A percentile compares a stretch with the other conserved stretches of the same genome.
Evolutionary conservation across 2,329 filamentous ascomycete species (phyloP).

Genomic region (Emericellopsis cladophorae): DNA sequence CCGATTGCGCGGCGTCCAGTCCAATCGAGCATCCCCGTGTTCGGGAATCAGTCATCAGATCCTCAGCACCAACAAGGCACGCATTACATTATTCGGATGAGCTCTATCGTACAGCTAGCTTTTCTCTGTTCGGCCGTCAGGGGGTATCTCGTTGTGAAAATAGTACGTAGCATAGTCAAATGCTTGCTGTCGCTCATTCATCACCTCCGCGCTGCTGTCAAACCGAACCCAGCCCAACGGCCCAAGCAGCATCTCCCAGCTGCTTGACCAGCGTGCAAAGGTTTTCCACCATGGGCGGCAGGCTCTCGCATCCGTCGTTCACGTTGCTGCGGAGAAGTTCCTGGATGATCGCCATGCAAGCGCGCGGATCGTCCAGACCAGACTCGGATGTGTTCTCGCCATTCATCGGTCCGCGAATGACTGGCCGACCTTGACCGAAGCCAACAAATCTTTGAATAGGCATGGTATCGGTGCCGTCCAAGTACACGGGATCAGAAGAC

Average conservation of each 20-base stretch:
- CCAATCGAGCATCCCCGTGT: no score
- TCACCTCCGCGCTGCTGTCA: neutral
- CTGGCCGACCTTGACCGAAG: slow-evolving; percentile 40
- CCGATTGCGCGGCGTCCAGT: no score
- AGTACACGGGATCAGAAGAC: slow-evolving; percentile 27
- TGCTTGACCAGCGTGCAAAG: slow-evolving; percentile 51
- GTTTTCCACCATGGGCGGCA: slow-evolving; percentile 55
- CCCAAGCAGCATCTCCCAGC: slow-evolving; percentile 37
- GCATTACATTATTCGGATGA: no score
- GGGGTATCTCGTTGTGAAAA: no score
- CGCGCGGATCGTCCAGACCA: slow-evolving; percentile 40
- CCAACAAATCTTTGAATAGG: slow-evolving; percentile 43
- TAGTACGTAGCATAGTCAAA: no score
- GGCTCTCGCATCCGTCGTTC: slow-evolving; percentile 22
- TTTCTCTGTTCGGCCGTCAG: no score
- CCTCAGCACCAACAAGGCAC: no score
- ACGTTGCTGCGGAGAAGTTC: slow-evolving; percentile 44
- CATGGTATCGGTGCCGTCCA: slow-evolving; percentile 43
- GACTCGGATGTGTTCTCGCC: slow-evolving; percentile 18
- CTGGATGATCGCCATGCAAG: slow-evolving; percentile 45
- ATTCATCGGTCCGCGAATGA: slow-evolving; percentile 25
- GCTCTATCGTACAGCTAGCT: no score
- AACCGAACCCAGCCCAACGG: slow-evolving; percentile 16
- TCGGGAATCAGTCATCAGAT: no score
- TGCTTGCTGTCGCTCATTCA: neutral